Conservation (phyloP, 2,329 filamentous ascomycete species). For the Fusarium poae region DNA sequence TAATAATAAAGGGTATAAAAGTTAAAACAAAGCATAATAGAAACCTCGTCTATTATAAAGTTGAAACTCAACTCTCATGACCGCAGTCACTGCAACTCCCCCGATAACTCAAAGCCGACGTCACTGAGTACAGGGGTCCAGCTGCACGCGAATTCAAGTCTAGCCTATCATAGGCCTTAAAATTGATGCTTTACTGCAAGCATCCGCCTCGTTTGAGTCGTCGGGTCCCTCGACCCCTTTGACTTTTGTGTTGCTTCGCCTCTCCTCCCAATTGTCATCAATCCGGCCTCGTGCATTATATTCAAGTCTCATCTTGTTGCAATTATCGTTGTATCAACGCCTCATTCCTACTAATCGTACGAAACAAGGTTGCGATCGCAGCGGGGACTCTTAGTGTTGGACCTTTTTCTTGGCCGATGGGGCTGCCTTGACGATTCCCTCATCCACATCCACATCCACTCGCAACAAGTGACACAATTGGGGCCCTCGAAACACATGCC, state of each 20-base stretch:
- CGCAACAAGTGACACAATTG: conserved; percentile 35
- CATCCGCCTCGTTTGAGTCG: conserved; percentile 19
- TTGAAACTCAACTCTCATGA: conserved; percentile 19
- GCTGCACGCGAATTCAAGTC: conserved; percentile 19
- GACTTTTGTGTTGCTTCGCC: conserved; percentile 20
- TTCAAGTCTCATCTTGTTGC: conserved; percentile 30
- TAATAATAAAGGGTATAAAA: conserved; percentile 2
- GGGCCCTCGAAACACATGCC: conserved; percentile 35
- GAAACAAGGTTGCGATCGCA: conserved; percentile 23
- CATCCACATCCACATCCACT: conserved; percentile 35
- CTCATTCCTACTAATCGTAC: conserved; percentile 1
- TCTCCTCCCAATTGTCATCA: conserved; percentile 1
- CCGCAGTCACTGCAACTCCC: conserved; percentile 2
- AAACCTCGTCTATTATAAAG: not conserved
- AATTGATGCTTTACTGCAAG: conserved; percentile 28
- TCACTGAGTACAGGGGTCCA: conserved; percentile 39
- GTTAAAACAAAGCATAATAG: not conserved
- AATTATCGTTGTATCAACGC: conserved; percentile 5
- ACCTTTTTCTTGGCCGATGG: conserved; percentile 28
- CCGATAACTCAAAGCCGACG: conserved; percentile 28
- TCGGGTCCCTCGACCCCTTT: conserved; percentile 24
- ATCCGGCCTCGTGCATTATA: conserved; percentile 23
- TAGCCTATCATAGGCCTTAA: conserved; percentile 33
- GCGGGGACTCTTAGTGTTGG: conserved; percentile 35
- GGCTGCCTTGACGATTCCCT: conserved; percentile 37